Evolutionary conservation across 1,284 basidiomycete genomes (phyloP), one percentile per base, ranked within the genome.

Genomic region (Kalmanozyma brasiliensis): DNA sequence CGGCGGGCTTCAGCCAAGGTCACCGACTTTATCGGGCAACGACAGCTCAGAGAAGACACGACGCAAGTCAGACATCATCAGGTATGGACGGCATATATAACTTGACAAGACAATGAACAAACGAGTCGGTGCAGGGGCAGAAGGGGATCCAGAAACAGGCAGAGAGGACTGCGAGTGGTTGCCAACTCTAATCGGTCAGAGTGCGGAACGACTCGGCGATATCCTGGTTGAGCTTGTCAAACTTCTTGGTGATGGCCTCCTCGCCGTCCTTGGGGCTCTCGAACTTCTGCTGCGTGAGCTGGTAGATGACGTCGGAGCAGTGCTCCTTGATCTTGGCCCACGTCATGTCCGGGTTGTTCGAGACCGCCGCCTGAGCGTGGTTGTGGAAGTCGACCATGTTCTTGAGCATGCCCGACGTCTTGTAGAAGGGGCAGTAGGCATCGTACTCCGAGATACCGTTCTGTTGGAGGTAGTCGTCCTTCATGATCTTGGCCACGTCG

Each of bases 371-470:
- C 82, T 89, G 91, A 7, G 95, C 93, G 23, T 87, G 85, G 82
- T 97, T 90, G 80, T 96, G 91, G 88, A 94, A 98, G n/a, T 89
- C 88, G 70, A 98, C 92, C 83, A 97, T 93, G 85, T 96, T 96
- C 81, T 88, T 89, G 80, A 98, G 85, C 96, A 99, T 99, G 49
- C 88, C 92, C 59, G 89, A 90, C 43, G 95, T 81, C 72, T 80
- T 83, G 76, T 80, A 82, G 56, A 98, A 98, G 22, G 96, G 96
- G 81, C 96, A 99, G 86, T 88, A 98, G 55, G 93, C 89, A 84
- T 98, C 95, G 82, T 97, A 98, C 82, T 94, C 92, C 83, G 91
- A 93, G 87, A 98, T 97, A 81, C 96, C 96, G 82, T 98, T 98
- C 85, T 99, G 95, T 84, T 97, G 94, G 81, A 98, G 85, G 86